Evolutionary conservation across 345 rosid species (phyloP).

Genomic region (Eucalyptus viminalis): DNA sequence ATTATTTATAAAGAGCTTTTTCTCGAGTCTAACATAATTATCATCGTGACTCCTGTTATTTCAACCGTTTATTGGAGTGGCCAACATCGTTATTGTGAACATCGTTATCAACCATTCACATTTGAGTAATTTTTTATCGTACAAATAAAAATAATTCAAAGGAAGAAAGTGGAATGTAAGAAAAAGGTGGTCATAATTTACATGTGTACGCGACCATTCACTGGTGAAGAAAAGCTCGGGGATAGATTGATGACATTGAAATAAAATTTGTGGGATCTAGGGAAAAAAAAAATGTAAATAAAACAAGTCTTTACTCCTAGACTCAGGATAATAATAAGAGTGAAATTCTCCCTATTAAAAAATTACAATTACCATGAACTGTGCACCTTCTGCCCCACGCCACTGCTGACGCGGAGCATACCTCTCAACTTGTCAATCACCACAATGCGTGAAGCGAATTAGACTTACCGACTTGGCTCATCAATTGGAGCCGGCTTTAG

Average conservation of each 20-base stretch:
- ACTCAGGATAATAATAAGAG: neutral
- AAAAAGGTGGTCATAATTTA: neutral
- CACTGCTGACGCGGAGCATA: neutral
- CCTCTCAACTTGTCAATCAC: no score
- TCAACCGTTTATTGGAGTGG: rapidly evolving
- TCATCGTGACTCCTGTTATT: rapidly evolving
- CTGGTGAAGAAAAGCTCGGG: neutral
- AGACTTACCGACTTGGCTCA: neutral
- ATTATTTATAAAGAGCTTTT: no score
- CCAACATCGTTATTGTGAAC: rapidly evolving
- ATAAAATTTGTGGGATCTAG: neutral
- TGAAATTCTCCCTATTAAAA: neutral
- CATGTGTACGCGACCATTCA: no score
- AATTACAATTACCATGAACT: no score
- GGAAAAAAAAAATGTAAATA: neutral
- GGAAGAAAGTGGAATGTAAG: neutral
- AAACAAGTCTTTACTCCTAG: neutral
- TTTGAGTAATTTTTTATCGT: neutral
- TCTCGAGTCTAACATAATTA: neutral
- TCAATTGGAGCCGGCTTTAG: neutral
- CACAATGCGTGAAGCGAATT: neutral
- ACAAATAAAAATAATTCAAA: rapidly evolving
- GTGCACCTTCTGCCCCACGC: neutral
- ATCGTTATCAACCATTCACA: neutral
- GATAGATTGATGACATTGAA: neutral